Conservation (phyloP, 495 filamentous ascomycete genomes). For the Daldinia bambusicola region DNA sequence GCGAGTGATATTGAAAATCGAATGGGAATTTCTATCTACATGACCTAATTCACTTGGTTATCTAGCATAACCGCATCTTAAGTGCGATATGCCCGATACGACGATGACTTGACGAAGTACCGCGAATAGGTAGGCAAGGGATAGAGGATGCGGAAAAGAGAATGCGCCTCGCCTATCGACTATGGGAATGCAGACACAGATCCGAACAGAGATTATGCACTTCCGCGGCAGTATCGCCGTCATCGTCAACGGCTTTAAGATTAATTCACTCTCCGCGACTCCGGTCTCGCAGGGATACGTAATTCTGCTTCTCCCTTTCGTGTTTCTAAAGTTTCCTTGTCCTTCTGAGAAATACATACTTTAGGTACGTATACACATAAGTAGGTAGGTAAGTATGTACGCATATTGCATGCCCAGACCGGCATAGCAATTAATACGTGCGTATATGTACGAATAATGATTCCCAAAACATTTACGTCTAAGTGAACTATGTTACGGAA, state of each 20-base stretch:
- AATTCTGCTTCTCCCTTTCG: conserved; percentile 3
- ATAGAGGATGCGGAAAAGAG: too few relatives aligned
- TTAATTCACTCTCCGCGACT: neutral
- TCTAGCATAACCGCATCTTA: too few relatives aligned
- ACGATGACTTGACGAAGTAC: too few relatives aligned
- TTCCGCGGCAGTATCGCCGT: neutral
- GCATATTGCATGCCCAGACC: neutral
- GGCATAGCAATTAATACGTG: neutral
- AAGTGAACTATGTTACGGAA: neutral
- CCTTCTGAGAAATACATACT: neutral
- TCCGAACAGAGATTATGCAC: neutral
- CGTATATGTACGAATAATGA: conserved; percentile 5
- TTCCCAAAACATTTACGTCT: conserved; percentile 2
- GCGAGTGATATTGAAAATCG: too few relatives aligned
- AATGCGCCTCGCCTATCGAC: too few relatives aligned
- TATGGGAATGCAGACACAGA: too few relatives aligned
- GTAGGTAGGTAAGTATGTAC: too few relatives aligned
- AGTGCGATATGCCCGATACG: too few relatives aligned
- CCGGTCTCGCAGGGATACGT: conserved; percentile 15
- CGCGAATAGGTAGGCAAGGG: too few relatives aligned
- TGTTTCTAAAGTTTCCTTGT: neutral
- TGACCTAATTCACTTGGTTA: too few relatives aligned
- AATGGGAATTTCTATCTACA: too few relatives aligned
- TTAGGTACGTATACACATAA: neutral
- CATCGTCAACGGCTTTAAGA: neutral